Evolutionary conservation across 1,284 basidiomycete species (phyloP).

Genomic region (Apiotrichum veenhuisii): DNA sequence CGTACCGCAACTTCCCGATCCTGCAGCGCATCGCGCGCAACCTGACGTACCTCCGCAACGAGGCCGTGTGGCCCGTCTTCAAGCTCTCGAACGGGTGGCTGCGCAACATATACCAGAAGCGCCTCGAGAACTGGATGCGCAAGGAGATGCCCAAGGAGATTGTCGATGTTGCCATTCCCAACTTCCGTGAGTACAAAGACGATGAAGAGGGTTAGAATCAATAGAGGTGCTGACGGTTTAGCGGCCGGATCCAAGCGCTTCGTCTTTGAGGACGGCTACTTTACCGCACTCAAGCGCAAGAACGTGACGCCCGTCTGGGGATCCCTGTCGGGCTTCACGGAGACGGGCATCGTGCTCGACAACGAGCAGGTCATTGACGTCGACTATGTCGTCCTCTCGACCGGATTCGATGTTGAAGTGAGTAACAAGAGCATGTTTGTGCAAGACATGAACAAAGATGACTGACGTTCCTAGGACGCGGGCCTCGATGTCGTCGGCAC

Average conservation of each 20-base stretch:
- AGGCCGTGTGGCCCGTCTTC: not conserved
- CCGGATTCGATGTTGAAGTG: conserved; percentile 5
- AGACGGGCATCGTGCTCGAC: conserved; percentile 14
- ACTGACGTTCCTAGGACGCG: not conserved
- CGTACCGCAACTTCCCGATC: not conserved
- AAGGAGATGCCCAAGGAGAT: conserved; percentile 18
- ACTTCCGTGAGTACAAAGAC: conserved; percentile 17
- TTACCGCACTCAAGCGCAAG: conserved; percentile 17
- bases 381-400: conserved; percentile 16
- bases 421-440: too few relatives aligned
- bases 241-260: conserved; percentile 25
- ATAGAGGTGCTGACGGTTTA: conserved; percentile 5
- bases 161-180: conserved; percentile 18
- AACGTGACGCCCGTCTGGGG: conserved; percentile 24
- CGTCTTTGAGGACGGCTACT: conserved; percentile 26
- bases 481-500: conserved; percentile 4
- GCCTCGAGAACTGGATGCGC: not conserved
- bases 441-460: not conserved
- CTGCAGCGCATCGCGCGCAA: not conserved
- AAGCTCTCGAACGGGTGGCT: not conserved
- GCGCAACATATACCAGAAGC: not conserved
- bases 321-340: conserved; percentile 2
- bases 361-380: conserved; percentile 16
- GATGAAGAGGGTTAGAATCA: too few relatives aligned
- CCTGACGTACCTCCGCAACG: not conserved